Conservation (phyloP, 1,139 yeast genomes). For the Pneumocystis canis region DNA sequence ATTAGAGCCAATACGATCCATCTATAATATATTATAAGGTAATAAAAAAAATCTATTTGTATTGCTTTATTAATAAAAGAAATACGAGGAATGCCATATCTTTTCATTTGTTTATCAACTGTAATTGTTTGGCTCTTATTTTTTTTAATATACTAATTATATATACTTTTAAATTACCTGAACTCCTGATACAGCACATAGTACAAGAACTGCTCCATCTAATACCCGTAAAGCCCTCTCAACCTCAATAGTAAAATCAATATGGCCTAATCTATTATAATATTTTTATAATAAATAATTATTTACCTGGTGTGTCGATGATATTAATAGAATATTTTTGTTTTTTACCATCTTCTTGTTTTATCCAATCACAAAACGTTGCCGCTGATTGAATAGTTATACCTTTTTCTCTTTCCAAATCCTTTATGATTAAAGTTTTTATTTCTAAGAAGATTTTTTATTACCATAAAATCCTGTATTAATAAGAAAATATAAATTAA, state of each 20-base stretch:
- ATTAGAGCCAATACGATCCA: conserved; percentile 96
- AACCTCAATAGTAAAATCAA: conserved; percentile 92
- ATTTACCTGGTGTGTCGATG: conserved; percentile 84
- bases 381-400: conserved; percentile 97
- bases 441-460: background rate
- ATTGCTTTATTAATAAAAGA: conserved; percentile 71
- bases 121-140: conserved; percentile 55
- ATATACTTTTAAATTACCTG: conserved; percentile 97
- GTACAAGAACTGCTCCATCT: conserved; percentile 84
- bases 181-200: conserved; percentile 95
- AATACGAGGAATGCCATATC: conserved; percentile 91
- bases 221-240: conserved; percentile 74
- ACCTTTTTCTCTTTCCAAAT: conserved; percentile 78
- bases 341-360: background rate
- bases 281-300: background rate
- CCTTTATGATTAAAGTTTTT: background rate
- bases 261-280: conserved; percentile 34
- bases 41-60: background rate
- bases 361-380: conserved; percentile 67
- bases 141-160: conserved; percentile 63
- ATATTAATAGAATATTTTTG: conserved; percentile 55
- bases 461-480: background rate
- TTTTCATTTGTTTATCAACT: conserved; percentile 87
- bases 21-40: conserved; percentile 26
- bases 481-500: background rate